Percentiles rank a stretch among this genome's conserved stretches.
Evolutionary conservation across 176 grass and related monocot genomes (phyloP).

Genomic region (Triticum monococcum): DNA sequence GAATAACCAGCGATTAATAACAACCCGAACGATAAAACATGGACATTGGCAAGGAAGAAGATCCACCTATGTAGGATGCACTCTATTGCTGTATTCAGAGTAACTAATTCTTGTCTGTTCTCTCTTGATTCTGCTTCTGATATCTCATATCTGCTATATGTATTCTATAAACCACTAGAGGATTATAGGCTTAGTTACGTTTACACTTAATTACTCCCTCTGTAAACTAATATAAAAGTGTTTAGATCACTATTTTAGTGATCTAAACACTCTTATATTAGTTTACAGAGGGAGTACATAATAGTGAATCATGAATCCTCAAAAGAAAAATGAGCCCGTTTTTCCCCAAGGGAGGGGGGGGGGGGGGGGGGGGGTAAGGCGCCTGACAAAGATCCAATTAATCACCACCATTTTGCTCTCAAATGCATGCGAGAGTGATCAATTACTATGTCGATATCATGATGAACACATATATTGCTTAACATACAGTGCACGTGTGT

Average conservation of each 20-base stretch:
- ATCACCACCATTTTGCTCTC: background rate
- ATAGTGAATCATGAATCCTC: background rate
- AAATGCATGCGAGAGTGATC: background rate
- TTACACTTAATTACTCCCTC: too few species aligned
- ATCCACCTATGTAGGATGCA: background rate
- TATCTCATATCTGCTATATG: background rate
- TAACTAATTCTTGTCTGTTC: background rate
- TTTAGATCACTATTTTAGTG: too few species aligned
- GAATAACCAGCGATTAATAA: background rate
- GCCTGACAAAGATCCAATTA: background rate
- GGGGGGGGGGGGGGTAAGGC: background rate
- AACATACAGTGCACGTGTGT: background rate
- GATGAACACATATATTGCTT: background rate
- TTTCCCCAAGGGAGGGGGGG: too few species aligned
- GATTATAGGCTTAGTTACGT: background rate
- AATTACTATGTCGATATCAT: background rate
- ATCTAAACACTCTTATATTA: too few species aligned
- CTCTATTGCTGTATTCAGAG: background rate
- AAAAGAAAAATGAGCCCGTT: background rate
- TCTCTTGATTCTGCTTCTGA: background rate
- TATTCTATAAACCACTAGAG: background rate
- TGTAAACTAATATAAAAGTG: too few species aligned
- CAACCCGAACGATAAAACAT: background rate
- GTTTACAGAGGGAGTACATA: background rate
- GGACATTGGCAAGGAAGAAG: background rate